Evolutionary conservation across 1,139 yeast species (phyloP), one percentile per base, ranked within the genome.

Genomic region (Taphrina communis): DNA sequence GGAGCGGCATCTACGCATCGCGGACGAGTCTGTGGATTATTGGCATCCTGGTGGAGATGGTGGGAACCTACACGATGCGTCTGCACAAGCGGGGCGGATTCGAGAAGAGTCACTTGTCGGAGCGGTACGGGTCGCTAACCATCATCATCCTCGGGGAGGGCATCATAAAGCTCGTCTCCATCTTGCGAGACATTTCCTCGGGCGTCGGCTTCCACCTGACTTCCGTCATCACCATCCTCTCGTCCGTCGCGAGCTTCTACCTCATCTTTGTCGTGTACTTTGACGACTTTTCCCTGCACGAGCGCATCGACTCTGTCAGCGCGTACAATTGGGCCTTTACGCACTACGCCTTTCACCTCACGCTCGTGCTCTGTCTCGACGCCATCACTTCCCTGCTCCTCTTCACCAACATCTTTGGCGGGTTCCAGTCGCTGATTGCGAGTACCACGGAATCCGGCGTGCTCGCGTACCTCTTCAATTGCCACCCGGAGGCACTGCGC

Each of bases 121-220:
- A 63, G 38, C 67, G 67, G 9, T 63, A 48, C 39, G 67, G 67
- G 9, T 56, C 67, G 21, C 52, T 63, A 48, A 63, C 67, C 36
- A 63, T 57, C 61, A 63, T 63, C 55, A 53, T 63, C 55, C 12
- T 63, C 11, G 67, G 67, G 25, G 67, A 63, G 35, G 67, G 67
- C 48, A 51, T 63, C 60, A 63, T 63, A 56, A 63, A 63, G 17
- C 48, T 63, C 5, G 67, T 63, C 21, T 44, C 67, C 14, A 59
- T 63, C 38, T 38, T 63, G 31, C 50, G 59, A 8, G 67, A 63
- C 48, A 55, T 63, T 41, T 57, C 52, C 38, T 46, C 59, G n/a
- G 67, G 67, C 38, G 61, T 63, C 44, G 59, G 67, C 14, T 42
- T 63, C 55, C 41, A 46, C 31, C 11, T 35, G 39, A 42, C 55